Base-by-base conservation (phyloP, 257 asterid species). In the Paulownia fortunei region DNA sequence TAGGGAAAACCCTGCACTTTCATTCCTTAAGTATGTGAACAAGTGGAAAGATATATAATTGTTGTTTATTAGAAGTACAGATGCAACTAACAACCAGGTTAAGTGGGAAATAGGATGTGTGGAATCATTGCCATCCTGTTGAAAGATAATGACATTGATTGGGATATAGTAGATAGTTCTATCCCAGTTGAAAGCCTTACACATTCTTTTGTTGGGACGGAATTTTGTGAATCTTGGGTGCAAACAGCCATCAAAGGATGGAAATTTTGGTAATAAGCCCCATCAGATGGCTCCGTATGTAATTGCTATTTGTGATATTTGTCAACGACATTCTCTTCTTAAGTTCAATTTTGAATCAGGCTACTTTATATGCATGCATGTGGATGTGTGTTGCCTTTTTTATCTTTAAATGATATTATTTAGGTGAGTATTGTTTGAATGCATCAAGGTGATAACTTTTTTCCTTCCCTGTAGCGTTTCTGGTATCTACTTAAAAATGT, bases 1-100 rank as follows among this genome's bases (percentile, higher is more conserved):
- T 0, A 78, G 88, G 85, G 97, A 91, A 63, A 87, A 85, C 78
- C 93, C 92, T 34, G 84, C 93, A 13, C 86, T 59, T 69, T 85
- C 92, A 32, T 95, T 95, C 84, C 92, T 95, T n/a, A 95, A 95
- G 88, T 95, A 95, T 72, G 91, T 84, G 64, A 95, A 95, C 97
- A 91, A 88, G 85, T 95, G 96, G 97, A 93, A 88, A 85, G 94
- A 87, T 70, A 15, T 64, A 41, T 81, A 51, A 39, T 71, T 76
- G 58, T 42, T 69, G 65, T 75, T 77, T 42, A 44, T 24, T 60
- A 70, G 77, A 76, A 80, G 81, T 86, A 79, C 16, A 75, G 72
- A 72, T 61, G 62, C 73, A 70, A 74, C 81, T 77, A 74, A 77
- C 88, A 60, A 61, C 65, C 82, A 52, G 64, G 51, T 76, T 72